Conservation (phyloP, 164 flowering plant genomes). For the Amborella trichopoda region DNA sequence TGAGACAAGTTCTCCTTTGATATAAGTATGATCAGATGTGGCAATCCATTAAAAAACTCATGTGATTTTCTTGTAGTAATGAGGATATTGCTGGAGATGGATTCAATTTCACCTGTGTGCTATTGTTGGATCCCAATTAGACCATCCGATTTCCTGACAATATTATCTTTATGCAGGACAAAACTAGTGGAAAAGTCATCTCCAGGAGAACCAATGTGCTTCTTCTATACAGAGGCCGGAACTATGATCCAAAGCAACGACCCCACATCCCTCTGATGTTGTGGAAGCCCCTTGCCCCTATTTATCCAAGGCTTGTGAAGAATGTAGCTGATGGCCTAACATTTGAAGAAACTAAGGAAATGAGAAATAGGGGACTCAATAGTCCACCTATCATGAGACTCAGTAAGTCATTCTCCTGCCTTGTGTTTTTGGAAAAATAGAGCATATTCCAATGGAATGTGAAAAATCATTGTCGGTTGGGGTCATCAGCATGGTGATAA, state of each 20-base stretch:
- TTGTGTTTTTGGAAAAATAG: background rate
- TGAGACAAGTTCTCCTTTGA: no score
- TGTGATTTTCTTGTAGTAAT: no score
- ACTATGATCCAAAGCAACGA: constrained; percentile 67
- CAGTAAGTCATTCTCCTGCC: constrained; percentile 35
- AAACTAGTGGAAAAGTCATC: constrained; percentile 82
- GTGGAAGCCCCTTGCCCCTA: constrained; percentile 83
- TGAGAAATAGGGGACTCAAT: constrained; percentile 68
- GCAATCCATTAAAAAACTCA: no score
- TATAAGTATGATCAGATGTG: no score
- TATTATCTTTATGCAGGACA: constrained; percentile 37
- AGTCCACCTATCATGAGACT: constrained; percentile 65
- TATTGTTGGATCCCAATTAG: no score
- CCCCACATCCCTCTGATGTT: constrained; percentile 78
- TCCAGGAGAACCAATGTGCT: constrained; percentile 60
- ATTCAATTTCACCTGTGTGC: no score
- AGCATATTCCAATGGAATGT: background rate
- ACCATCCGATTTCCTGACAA: background rate
- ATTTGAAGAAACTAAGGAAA: constrained; percentile 72
- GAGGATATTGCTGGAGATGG: no score
- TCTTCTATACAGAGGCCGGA: constrained; percentile 68
- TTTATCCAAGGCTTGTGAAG: constrained; percentile 85
- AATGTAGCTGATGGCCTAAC: constrained; percentile 68
- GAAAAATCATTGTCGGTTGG: no score
- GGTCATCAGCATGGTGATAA: no score